Evolutionary conservation across 306 rosid genomes (phyloP).

Genomic region (Potentilla sterilis): DNA sequence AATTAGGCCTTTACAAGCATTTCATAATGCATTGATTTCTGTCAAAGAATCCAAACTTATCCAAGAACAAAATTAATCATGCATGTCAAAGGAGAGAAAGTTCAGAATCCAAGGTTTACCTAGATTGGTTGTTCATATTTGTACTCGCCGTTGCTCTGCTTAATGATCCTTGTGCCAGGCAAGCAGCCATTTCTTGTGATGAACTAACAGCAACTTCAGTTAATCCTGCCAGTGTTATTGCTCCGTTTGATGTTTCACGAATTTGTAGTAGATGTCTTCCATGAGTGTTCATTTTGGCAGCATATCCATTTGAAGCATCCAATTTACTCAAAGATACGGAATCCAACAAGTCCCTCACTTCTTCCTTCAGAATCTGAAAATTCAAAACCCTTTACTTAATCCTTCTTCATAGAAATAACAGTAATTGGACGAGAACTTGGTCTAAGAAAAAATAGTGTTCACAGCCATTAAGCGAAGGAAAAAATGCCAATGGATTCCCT

Average conservation of each 20-base stretch:
- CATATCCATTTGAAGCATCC: constrained; percentile 53
- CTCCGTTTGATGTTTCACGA: constrained; percentile 77
- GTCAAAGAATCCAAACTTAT: constrained; percentile 1
- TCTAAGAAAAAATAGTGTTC: constrained; percentile 14
- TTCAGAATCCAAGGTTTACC: constrained; percentile 40
- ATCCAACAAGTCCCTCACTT: constrained; percentile 78
- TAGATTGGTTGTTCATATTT: constrained; percentile 86
- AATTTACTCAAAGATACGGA: constrained; percentile 48
- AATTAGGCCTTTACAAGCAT: constrained; percentile 9
- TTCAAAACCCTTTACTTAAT: constrained; percentile 33
- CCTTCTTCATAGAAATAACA: background rate
- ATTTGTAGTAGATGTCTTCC: constrained; percentile 64
- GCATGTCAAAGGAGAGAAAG: constrained; percentile 18
- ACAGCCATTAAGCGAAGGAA: background rate
- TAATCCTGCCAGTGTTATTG: constrained; percentile 68
- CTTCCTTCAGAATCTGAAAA: constrained; percentile 74
- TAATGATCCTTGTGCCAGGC: constrained; percentile 76
- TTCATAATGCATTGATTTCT: background rate
- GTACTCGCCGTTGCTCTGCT: constrained; percentile 84
- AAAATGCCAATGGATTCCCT: background rate
- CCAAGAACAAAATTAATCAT: background rate
- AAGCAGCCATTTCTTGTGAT: constrained; percentile 69
- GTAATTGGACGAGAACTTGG: constrained; percentile 1
- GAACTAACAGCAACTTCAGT: constrained; percentile 68
- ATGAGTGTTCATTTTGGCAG: constrained; percentile 48